Evolutionary conservation across 192 early-diverging fungal species (phyloP), one percentile per base, ranked within the genome.

Genomic region (Rhizoclosmatium globosum): DNA sequence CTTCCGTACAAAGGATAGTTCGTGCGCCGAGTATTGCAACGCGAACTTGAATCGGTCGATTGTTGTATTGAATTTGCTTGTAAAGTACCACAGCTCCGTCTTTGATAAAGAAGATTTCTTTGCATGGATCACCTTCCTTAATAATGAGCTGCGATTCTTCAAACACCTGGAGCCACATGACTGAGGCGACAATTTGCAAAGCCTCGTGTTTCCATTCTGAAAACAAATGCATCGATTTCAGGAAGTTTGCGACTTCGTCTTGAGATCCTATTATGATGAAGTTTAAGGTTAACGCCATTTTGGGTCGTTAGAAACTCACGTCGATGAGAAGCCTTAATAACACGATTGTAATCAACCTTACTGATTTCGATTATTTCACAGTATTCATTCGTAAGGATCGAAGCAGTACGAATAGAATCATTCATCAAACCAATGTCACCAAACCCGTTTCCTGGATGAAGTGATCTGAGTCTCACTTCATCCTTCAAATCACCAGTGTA

Each of bases 351-450:
- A 47, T 76, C 74, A 4, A 11, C 61, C 64, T 76, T 76, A 7
- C 66, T 13, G 44, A 76, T 66, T 67, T 76, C 74, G 66, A 76
- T 67, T 1, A 76, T 67, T 66, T 76, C 74, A 46, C 64, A 76
- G 0, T 7, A 4, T 31, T 64, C 64, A 3, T 44, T 64, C 7
- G 74, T 67, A 13, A 67, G 31, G 31, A 76, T 67, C 23, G 44
- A 48, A 15, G 74, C 74, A 1, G 46, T 39, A 11, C 74, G 57
- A 13, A 76, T 53, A 13, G 74, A 41, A 2, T 65, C 64, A 39
- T 64, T 76, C 3, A 76, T 17, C 15, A 76, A 47, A 3, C 74
- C 74, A 47, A 39, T 42, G 2, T 76, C 74, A 9, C 74, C 74
- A 50, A 76, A 76, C 23, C 74, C 74, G 42, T 74, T 6, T 4